Percentiles rank a stretch among this genome's conserved stretches.
phyloP scores from a whole-genome alignment of 331 rosid genomes.

The Pyracantha coccinea region DNA sequence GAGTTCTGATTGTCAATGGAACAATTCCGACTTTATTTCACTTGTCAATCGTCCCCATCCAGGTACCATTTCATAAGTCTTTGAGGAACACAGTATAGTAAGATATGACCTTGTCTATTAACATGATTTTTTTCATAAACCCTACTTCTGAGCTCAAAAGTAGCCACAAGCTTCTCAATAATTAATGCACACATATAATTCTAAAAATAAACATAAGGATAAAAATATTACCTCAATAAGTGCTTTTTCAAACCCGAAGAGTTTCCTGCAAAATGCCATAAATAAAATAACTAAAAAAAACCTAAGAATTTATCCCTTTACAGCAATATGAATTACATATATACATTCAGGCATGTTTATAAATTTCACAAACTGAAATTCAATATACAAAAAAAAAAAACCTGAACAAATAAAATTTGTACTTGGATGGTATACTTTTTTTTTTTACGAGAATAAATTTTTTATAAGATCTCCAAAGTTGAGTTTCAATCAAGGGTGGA shows the following conservation, averaged over 20 bases:
- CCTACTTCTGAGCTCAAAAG: no score
- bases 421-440: no score
- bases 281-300: neutral
- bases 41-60: neutral
- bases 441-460: no score
- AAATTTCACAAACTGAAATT: neutral
- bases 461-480: no score
- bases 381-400: neutral
- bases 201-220: neutral
- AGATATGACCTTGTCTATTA: neutral
- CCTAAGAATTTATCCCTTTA: neutral
- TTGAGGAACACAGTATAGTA: neutral
- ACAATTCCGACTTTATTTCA: neutral
- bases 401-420: no score
- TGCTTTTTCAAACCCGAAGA: slow-evolving; percentile 20
- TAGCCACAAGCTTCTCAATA: neutral
- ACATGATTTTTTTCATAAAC: neutral
- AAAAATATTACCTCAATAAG: slow-evolving; percentile 39
- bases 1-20: neutral
- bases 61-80: neutral
- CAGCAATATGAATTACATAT: neutral
- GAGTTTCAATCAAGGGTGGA: no score
- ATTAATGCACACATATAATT: neutral
- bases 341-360: neutral
- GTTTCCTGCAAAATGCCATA: slow-evolving; percentile 35